phyloP scores from a whole-genome alignment of 495 filamentous ascomycete genomes.

The Aspergillus olivimuriae region DNA sequence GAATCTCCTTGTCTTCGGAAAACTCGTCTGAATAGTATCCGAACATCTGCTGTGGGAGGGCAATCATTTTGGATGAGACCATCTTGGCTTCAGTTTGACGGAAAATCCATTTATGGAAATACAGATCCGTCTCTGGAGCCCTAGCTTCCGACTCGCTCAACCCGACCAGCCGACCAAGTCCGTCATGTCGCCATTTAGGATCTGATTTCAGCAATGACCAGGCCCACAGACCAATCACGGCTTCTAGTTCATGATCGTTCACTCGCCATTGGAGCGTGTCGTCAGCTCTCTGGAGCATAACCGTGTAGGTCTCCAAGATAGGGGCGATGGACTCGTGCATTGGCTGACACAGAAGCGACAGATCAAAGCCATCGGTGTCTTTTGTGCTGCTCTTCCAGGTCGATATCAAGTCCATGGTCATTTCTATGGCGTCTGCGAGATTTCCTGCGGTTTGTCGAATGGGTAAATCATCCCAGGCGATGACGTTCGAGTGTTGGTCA shows the following conservation, averaged over 20 bases:
- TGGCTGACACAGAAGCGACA: conserved; percentile 16
- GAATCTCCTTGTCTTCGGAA: conserved; percentile 11
- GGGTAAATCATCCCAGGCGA: conserved; percentile 29
- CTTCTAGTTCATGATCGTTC: conserved; percentile 24
- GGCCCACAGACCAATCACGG: conserved; percentile 29
- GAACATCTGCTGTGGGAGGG: conserved; percentile 18
- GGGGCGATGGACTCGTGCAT: background rate
- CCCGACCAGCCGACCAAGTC: conserved; percentile 24
- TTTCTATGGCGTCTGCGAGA: conserved; percentile 23
- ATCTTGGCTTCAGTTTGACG: conserved; percentile 23
- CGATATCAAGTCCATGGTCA: conserved; percentile 28
- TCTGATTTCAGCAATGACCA: conserved; percentile 27
- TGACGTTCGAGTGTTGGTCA: conserved; percentile 4
- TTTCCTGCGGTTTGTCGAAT: conserved; percentile 22
- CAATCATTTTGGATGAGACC: conserved; percentile 15
- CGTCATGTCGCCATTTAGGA: conserved; percentile 8
- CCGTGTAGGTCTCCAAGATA: conserved; percentile 10
- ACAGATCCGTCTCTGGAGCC: conserved; percentile 18
- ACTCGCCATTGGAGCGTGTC: conserved; percentile 26
- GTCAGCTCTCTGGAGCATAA: conserved; percentile 16
- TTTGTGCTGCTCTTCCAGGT: conserved; percentile 15
- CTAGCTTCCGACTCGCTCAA: conserved; percentile 17
- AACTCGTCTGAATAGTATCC: conserved; percentile 10
- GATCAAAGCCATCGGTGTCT: conserved; percentile 11
- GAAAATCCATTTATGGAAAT: conserved; percentile 38